Evolutionary conservation across 108 stramenopile species (phyloP), one percentile per base, ranked within the genome.

Genomic region (Cyclotella cryptica): DNA sequence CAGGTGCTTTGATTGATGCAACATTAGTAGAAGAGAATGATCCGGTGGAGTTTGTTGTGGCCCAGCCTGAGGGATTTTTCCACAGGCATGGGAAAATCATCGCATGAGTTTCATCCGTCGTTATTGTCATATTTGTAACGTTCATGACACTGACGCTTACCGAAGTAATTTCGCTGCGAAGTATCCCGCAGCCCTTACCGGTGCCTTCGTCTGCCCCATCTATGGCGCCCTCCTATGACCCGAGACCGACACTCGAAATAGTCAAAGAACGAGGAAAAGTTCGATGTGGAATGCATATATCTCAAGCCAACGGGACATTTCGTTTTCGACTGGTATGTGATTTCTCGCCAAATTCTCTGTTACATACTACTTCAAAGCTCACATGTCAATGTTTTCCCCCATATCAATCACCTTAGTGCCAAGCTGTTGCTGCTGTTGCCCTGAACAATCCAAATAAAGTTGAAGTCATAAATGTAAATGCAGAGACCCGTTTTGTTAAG

Each of bases 181-280:
- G 55, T 22, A 19, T 35, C 4, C 35, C 55, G 15, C 14, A 18
- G 18, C 29, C 69, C 22, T 44, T 21, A 22, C 27, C 21, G 42
- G 11, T 44, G 9, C 54, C 55, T 44, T 71, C 69, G 10, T 57
- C 40, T 9, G 18, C 51, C 21, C 54, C 69, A 26, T 71, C 55
- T 30, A 6, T 52, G 29, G 67, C 67, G 7, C 67, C 67, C 15
- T 68, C 67, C 6, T 53, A 35, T 43, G 54, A 71, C 43, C 69
- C 69, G 10, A 42, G 69, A 10, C 55, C 55, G 6, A 71, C 69
- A 24, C 55, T 71, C 42, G 69, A 52, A 42, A 71, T 71, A 22
- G 42, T 71, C 26, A 54, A 71, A 28, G 54, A 55, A n/a, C 39
- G 69, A 44, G 69, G 69, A 41, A 13, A 26, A 15, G 9, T 71